A percentile compares a stretch with the other conserved stretches of the same genome.
phyloP scores from a whole-genome alignment of 768 basidiomycete genomes.

The Boletus rex-veris region DNA sequence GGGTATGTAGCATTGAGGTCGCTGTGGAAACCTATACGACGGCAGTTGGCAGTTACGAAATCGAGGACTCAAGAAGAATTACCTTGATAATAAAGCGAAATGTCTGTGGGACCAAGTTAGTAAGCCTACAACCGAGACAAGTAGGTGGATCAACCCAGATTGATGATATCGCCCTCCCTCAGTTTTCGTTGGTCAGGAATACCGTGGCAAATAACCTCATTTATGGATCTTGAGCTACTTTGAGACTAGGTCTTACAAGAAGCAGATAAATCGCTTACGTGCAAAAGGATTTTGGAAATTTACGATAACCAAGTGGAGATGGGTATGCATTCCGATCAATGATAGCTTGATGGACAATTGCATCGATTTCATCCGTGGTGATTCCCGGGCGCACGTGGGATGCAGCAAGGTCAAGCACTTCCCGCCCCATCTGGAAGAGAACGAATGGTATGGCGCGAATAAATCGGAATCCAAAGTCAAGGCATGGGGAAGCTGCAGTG shows the following conservation, averaged over 20 bases:
- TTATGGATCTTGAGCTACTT: conserved; percentile 61
- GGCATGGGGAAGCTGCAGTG: background rate
- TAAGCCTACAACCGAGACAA: conserved; percentile 7
- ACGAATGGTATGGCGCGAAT: background rate
- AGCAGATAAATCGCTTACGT: conserved; percentile 53
- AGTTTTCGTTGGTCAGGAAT: conserved; percentile 85
- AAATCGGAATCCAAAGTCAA: conserved; percentile 2
- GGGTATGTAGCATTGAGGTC: conserved; percentile 95
- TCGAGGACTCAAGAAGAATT: conserved; percentile 9
- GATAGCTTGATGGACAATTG: conserved; percentile 86
- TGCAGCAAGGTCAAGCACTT: conserved; percentile 92
- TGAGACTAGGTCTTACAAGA: background rate
- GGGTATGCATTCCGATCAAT: conserved; percentile 93
- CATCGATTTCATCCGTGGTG: conserved; percentile 94
- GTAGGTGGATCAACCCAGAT: conserved; percentile 61
- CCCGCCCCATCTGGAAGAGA: conserved; percentile 65
- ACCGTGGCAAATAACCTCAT: conserved; percentile 97
- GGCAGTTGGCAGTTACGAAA: background rate
- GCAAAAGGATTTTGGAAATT: conserved; percentile 95
- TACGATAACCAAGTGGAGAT: conserved; percentile 86
- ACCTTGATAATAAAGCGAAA: conserved; percentile 80
- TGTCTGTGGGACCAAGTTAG: conserved; percentile 46
- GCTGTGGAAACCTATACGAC: conserved; percentile 70
- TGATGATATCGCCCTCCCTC: conserved; percentile 93
- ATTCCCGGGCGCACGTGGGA: conserved; percentile 85